Evolutionary conservation across 306 rosid genomes (phyloP).

Genomic region (Calophaca sinica): DNA sequence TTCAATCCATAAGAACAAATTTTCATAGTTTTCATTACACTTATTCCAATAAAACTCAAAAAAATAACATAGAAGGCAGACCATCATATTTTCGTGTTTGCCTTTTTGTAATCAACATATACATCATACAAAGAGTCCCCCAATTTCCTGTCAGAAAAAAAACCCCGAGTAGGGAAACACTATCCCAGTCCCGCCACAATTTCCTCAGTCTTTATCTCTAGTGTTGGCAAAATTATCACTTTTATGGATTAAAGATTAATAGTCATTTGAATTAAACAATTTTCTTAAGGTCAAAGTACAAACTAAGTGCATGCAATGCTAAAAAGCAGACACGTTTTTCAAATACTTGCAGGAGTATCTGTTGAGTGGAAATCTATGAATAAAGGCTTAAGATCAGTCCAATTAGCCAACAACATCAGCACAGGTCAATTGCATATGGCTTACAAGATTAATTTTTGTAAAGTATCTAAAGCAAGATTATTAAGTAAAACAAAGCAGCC

Average conservation of each 20-base stretch:
- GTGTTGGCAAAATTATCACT: neutral
- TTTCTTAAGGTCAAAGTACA: constrained; percentile 23
- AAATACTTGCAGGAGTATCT: constrained; percentile 19
- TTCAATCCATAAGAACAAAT: neutral
- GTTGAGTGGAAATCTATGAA: neutral
- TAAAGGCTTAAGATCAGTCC: constrained; percentile 25
- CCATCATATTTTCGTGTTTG: neutral
- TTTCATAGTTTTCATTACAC: no score
- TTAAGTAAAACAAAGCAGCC: constrained; percentile 36
- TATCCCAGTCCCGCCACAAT: neutral
- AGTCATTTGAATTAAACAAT: neutral
- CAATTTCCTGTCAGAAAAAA: neutral
- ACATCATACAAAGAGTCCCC: neutral
- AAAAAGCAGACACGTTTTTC: constrained; percentile 26
- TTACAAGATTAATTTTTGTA: constrained; percentile 17
- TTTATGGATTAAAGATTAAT: neutral
- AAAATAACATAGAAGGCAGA: no score
- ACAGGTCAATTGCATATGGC: constrained; percentile 30
- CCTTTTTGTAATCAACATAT: neutral
- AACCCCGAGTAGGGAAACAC: neutral
- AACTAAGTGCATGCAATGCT: constrained; percentile 16
- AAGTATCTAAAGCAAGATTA: constrained; percentile 29
- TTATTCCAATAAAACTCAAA: no score
- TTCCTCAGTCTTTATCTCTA: constrained; percentile 11
- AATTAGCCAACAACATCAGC: constrained; percentile 30